phyloP scores from a whole-genome alignment of 2,329 filamentous ascomycete species.

The Aspergillus intermedius region DNA sequence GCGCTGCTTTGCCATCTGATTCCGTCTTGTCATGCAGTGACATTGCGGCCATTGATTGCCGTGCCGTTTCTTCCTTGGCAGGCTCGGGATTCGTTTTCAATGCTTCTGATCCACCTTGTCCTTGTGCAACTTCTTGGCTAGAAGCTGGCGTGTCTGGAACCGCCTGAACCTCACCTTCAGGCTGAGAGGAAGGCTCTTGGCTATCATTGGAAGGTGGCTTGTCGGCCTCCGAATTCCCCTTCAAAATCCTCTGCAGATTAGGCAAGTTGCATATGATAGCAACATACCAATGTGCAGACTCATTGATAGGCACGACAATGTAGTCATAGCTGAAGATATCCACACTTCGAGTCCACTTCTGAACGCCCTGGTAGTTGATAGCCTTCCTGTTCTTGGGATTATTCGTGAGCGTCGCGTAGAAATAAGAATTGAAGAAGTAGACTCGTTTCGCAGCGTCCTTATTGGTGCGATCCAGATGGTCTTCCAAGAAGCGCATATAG shows the following conservation, averaged over 20 bases:
- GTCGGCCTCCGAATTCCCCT: slow-evolving; percentile 3
- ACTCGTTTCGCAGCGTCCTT: slow-evolving; percentile 57
- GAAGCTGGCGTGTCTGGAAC: slow-evolving; percentile 23
- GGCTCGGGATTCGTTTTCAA: slow-evolving; percentile 1
- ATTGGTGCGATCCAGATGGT: slow-evolving; percentile 49
- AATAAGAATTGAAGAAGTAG: slow-evolving; percentile 90
- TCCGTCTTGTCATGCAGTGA: slow-evolving; percentile 18
- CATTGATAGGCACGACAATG: slow-evolving; percentile 86
- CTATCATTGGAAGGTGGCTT: slow-evolving; percentile 2
- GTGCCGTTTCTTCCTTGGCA: slow-evolving; percentile 18
- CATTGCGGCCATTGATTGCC: slow-evolving; percentile 24
- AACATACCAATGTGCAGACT: slow-evolving; percentile 84
- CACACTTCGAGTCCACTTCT: slow-evolving; percentile 77
- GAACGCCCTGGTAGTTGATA: slow-evolving; percentile 80
- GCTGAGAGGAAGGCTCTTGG: slow-evolving; percentile 7
- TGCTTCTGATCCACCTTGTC: background rate
- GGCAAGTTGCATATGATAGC: slow-evolving; percentile 89
- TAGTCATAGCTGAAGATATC: slow-evolving; percentile 84
- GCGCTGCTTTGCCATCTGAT: background rate
- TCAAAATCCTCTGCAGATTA: slow-evolving; percentile 43
- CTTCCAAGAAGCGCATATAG: slow-evolving; percentile 69
- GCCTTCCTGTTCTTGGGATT: slow-evolving; percentile 44
- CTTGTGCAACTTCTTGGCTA: background rate
- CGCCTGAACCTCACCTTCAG: slow-evolving; percentile 18
- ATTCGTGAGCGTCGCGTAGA: slow-evolving; percentile 71